These are phyloP conservation scores for Fusarium albosuccineum DNA, from an alignment of 2,329 filamentous ascomycete genomes.

Conservation along the genomic window DNA sequence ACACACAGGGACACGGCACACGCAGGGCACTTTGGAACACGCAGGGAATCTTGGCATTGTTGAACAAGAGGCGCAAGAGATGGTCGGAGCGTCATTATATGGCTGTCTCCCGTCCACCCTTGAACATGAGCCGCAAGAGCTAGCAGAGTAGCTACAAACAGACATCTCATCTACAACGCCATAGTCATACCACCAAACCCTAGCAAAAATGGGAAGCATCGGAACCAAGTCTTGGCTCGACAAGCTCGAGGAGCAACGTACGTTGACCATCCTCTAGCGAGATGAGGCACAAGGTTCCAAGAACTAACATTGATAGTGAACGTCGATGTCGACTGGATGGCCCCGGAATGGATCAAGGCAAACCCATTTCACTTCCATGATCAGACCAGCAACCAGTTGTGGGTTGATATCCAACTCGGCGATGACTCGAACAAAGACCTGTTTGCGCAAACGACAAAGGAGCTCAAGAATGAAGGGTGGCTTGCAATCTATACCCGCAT, in stretches of 20 bases:
- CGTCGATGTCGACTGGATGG: conserved; percentile 66
- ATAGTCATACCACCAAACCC: too few relatives aligned
- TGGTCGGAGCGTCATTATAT: neutral
- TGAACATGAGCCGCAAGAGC: neutral
- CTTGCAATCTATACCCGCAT: conserved; percentile 62
- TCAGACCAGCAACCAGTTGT: conserved; percentile 64
- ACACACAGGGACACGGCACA: conserved; percentile 7
- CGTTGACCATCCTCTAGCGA: conserved; percentile 18
- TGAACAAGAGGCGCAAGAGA: neutral
- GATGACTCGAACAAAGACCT: conserved; percentile 58
- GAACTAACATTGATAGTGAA: conserved; percentile 53
- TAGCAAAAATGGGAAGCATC: conserved; percentile 49
- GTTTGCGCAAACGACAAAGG: conserved; percentile 56
- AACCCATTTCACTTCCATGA: conserved; percentile 61
- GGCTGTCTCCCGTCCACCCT: neutral
- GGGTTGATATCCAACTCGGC: conserved; percentile 61
- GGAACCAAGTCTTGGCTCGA: conserved; percentile 55
- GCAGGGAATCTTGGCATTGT: neutral
- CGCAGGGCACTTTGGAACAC: conserved; percentile 20
- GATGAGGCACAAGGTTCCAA: fast-evolving
- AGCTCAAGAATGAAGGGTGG: conserved; percentile 61
- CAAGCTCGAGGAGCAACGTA: conserved; percentile 58
- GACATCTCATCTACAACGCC: neutral
- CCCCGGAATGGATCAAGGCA: conserved; percentile 60
- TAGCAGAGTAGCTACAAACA: neutral